Evolutionary conservation across 2,329 filamentous ascomycete genomes (phyloP), one percentile per base, ranked within the genome.

Genomic region (Aspergillus terreus): DNA sequence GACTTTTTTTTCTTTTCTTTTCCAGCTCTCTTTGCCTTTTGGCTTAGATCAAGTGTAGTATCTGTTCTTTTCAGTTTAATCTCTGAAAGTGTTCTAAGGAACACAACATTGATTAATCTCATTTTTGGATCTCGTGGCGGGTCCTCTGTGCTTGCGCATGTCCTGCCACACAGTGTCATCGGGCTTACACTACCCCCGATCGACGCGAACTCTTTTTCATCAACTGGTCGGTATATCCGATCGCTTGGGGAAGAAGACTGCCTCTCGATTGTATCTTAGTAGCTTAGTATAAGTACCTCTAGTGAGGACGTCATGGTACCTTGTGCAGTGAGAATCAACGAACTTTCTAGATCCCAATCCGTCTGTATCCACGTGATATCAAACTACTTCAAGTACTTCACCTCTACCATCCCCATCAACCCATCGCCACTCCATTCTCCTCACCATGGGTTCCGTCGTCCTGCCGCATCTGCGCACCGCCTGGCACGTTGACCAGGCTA

Each of bases 401-500:
- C 15, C 41, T 49, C 19, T 7, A 42, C 23, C 33, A 43, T 23
- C 15, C 19, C 4, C 38, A 35, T 44, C 25, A 21, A 38, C 2
- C 46, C 23, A 21, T 50, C 12, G 30, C n/a, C 32, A 30, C 45
- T 41, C 17, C 14, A 42, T 45, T 41, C 19, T 7, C 41, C 30
- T 40, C 54, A 69, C 44, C 55, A 85, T 85, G 83, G 90, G 91
- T 63, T 96, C 91, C 64, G 88, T 96, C 57, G 88, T 95, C 46
- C 84, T 99, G 48, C 92, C 92, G 43, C 92, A 97, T 73, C 82
- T 99, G 44, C 83, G 83, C 62, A 92, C 88, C 40, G 94, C 90
- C 71, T 99, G 92, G 94, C 94, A 99, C 73, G 94, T 99, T 67
- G 94, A 97, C 78, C 92, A 97, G 76, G 91, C 92, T 58, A 96